phyloP scores from a whole-genome alignment of 805 yeast species.

The Wickerhamiella sergipiensis region DNA sequence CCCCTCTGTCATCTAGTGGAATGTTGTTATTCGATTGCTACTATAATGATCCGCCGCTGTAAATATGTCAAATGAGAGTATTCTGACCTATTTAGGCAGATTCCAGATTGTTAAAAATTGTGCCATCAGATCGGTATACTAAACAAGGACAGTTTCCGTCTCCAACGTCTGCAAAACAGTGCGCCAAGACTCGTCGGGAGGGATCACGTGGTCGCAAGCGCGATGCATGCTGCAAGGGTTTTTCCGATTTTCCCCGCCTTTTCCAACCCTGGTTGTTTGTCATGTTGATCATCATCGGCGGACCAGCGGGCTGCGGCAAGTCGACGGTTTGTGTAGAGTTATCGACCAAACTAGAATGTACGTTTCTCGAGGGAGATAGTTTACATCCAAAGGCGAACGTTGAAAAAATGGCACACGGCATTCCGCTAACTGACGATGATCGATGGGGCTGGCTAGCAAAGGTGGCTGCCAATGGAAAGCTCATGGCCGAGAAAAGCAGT shows the following conservation, averaged over 20 bases:
- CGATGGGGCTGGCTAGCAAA: constrained; percentile 76
- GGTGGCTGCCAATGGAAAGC: constrained; percentile 32
- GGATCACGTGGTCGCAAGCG: background rate
- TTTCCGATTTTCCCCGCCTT: background rate
- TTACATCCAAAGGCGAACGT: constrained; percentile 63
- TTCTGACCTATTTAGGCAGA: background rate
- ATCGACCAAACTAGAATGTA: constrained; percentile 32
- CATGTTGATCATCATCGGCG: constrained; percentile 47
- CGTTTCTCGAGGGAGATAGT: constrained; percentile 75
- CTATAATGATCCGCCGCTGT: background rate
- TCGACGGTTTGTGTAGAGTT: constrained; percentile 56
- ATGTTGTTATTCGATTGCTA: background rate
- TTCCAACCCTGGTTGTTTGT: constrained; percentile 1
- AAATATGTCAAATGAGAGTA: background rate
- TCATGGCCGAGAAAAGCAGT: constrained; percentile 20
- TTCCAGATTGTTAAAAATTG: background rate
- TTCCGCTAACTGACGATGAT: constrained; percentile 79
- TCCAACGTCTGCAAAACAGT: background rate
- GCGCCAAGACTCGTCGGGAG: background rate
- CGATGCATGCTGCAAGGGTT: background rate
- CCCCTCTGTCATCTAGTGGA: background rate
- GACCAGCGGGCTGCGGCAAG: constrained; percentile 96
- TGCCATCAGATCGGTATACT: background rate
- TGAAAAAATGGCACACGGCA: constrained; percentile 68
- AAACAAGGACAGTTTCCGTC: background rate